Evolutionary conservation across 2,329 filamentous ascomycete species (phyloP).

Genomic region (Scedosporium apiospermum): DNA sequence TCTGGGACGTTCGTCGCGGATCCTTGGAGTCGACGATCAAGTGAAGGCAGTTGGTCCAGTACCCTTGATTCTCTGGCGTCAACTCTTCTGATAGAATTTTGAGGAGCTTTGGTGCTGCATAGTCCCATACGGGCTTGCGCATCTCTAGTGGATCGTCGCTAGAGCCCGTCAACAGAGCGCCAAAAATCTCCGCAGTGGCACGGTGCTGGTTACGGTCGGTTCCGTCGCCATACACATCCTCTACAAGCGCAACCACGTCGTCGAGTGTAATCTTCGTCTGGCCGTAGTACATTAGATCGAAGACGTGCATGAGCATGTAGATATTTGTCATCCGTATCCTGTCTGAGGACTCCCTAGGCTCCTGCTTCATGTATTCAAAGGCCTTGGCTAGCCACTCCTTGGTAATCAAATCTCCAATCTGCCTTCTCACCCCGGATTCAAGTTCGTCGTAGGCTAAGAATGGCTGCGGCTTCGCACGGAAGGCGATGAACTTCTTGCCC

Average conservation of each 20-base stretch:
- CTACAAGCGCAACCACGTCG: constrained; percentile 75
- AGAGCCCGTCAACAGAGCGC: constrained; percentile 71
- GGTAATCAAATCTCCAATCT: constrained; percentile 73
- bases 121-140: constrained; percentile 73
- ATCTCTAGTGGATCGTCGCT: constrained; percentile 67
- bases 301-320: constrained; percentile 78
- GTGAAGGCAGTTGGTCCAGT: constrained; percentile 93
- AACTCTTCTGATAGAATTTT: constrained; percentile 82
- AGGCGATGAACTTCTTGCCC: constrained; percentile 78
- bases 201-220: constrained; percentile 97
- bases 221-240: constrained; percentile 77
- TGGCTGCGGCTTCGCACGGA: constrained; percentile 58
- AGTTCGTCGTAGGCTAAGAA: constrained; percentile 70
- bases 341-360: constrained; percentile 78
- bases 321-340: constrained; percentile 84
- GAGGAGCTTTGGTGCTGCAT: constrained; percentile 79
- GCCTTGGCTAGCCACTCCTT: constrained; percentile 78
- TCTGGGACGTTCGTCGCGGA: constrained; percentile 75
- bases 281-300: constrained; percentile 79
- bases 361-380: constrained; percentile 93
- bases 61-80: constrained; percentile 86
- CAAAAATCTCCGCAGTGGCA: constrained; percentile 87
- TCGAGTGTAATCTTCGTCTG: constrained; percentile 71
- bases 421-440: constrained; percentile 62
- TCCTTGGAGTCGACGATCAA: constrained; percentile 83